phyloP scores from a whole-genome alignment of 78 protist species.

The Goniomonas avonlea region DNA sequence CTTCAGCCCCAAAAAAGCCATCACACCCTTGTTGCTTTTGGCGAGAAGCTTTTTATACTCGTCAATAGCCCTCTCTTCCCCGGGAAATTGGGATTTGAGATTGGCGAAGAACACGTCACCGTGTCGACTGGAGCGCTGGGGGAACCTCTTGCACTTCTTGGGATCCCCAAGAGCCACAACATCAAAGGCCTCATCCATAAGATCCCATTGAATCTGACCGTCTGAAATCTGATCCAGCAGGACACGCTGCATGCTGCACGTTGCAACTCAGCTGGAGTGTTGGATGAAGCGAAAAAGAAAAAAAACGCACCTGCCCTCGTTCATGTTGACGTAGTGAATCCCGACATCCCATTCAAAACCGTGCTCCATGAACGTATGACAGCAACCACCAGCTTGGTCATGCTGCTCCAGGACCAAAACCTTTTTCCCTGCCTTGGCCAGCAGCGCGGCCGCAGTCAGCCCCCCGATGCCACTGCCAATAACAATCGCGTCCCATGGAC shows the following conservation, averaged over 20 bases:
- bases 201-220: constrained; percentile 15
- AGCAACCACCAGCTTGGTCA: constrained; percentile 3
- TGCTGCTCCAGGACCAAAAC: constrained; percentile 32
- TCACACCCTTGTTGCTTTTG: constrained; percentile 3
- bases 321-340: constrained; percentile 32
- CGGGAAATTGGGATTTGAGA: constrained; percentile 5
- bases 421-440: constrained; percentile 12
- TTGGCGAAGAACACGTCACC: not conserved
- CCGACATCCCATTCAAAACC: constrained; percentile 45
- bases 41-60: not conserved
- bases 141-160: too few relatives aligned
- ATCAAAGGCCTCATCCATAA: not conserved
- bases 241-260: not conserved
- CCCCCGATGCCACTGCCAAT: constrained; percentile 44
- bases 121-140: not conserved
- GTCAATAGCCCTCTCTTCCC: constrained; percentile 22
- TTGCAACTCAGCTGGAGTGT: not conserved
- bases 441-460: constrained; percentile 7
- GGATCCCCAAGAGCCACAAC: not conserved
- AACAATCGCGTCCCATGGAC: constrained; percentile 35
- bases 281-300: too few relatives aligned
- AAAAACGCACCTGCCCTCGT: too few relatives aligned
- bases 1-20: not conserved
- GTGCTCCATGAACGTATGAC: constrained; percentile 14
- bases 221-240: not conserved